Percentiles rank a stretch among this genome's conserved stretches.
phyloP scores from a whole-genome alignment of 306 rosid species.

The Betula pendula region DNA sequence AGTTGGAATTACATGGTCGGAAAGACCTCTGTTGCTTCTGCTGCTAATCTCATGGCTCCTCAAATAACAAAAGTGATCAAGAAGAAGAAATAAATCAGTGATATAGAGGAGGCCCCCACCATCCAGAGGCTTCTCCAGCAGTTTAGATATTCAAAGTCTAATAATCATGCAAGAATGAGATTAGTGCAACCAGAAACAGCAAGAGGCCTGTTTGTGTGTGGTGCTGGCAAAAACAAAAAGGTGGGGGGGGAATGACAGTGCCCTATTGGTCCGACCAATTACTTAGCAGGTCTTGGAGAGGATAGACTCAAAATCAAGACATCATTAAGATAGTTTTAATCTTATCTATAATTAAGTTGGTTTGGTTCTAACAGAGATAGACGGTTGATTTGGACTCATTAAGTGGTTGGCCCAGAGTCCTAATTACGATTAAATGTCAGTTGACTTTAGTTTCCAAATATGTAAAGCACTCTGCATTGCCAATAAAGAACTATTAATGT shows the following conservation, averaged over 20 bases:
- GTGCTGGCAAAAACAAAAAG: background rate
- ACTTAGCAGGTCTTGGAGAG: background rate
- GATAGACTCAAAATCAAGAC: background rate
- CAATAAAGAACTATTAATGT: slow-evolving; percentile 3
- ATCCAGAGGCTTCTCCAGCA: background rate
- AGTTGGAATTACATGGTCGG: background rate
- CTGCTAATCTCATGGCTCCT: background rate
- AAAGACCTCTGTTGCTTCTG: background rate
- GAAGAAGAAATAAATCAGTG: background rate
- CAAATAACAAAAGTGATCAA: slow-evolving; percentile 3
- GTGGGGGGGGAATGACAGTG: background rate
- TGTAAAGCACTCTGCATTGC: slow-evolving; percentile 12
- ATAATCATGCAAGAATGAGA: background rate
- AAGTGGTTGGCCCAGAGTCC: background rate
- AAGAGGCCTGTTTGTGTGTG: background rate
- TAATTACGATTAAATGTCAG: background rate
- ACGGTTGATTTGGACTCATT: background rate
- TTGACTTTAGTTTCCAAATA: background rate
- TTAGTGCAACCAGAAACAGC: background rate
- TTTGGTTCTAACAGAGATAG: background rate
- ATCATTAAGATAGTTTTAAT: background rate
- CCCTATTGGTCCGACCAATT: background rate
- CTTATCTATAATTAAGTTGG: background rate
- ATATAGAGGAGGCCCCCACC: background rate
- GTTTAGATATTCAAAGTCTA: background rate